Base-by-base conservation (phyloP, 1,284 basidiomycete genomes). In the Schizophyllum commune region DNA sequence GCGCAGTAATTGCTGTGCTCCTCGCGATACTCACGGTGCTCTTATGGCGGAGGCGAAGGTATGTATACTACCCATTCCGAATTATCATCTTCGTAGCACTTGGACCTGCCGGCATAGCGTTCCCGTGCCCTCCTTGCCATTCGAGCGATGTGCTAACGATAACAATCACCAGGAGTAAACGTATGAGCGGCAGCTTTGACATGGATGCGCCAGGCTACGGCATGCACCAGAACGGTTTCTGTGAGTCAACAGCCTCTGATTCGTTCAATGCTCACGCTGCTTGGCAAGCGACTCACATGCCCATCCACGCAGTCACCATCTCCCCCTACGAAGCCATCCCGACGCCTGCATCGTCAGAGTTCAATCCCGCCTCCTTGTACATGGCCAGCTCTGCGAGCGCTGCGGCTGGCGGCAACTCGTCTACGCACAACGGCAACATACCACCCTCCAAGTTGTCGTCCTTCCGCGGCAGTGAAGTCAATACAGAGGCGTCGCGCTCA, bases 41-140 rank as follows among this genome's bases (percentile, higher is more conserved):
- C n/a, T 19, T 62, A 0, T 62, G 32, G 13, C 59, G 56, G n/a
- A 61, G 63, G 8, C 56, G 65, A 59, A 52, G 61, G 62, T 64
- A 59, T 17, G 39, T 47, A 17, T 47, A 13, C 39, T 8, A 11
- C 39, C 39, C 2, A 47, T 47, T 47, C 39, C 39, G 39, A 47
- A 32, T 9, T 58, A n/a, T 13, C 7, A 21, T 32, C 19, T 3
- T 20, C 47, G 22, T 21, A 19, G 13, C 2, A 11, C 2, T 33
- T 32, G 0, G 1, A 5, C n/a, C 52, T n/a, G 58, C 32, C 22
- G 39, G 17, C 52, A 22, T 32, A 21, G 0, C 11, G 20, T 20
- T 17, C 58, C 27, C 60, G 62, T 47, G 15, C 39, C 7, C 47
- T 19, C 32, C 57, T 52, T 11, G 55, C 52, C 15, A 58, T 57